Evolutionary conservation across 2,329 filamentous ascomycete species (phyloP).

Genomic region (Trichoderma gracile): DNA sequence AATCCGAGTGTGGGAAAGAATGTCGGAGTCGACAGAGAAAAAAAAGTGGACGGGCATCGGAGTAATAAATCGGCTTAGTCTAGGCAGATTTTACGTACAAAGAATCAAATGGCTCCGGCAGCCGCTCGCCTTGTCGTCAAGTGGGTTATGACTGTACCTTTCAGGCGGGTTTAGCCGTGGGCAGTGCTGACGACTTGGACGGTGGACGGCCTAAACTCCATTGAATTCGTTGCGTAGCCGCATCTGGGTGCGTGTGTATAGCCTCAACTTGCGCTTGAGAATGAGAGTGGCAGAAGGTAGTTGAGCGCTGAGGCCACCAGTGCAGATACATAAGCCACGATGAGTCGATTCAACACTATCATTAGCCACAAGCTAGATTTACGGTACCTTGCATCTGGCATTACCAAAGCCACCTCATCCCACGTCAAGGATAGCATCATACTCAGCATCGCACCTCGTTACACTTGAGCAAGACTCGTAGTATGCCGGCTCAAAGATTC

Average conservation of each 20-base stretch:
- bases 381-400: too few species aligned
- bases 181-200: neutral
- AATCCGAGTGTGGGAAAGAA: neutral
- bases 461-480: too few species aligned
- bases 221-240: neutral
- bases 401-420: too few species aligned
- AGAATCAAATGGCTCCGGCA: neutral
- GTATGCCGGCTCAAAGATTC: too few species aligned
- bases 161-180: conserved; percentile 3
- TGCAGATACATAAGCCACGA: too few species aligned
- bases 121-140: neutral
- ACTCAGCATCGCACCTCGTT: too few species aligned
- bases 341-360: too few species aligned
- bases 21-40: neutral
- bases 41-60: conserved; percentile 21
- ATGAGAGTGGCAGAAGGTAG: too few species aligned
- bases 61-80: conserved; percentile 13
- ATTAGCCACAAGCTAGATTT: too few species aligned
- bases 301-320: neutral
- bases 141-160: neutral
- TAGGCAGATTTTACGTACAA: conserved; percentile 16
- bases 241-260: neutral
- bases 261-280: neutral
- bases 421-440: too few species aligned
- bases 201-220: neutral